Conservation (phyloP, 805 yeast species). For the Grigorovia transvaalensis region DNA sequence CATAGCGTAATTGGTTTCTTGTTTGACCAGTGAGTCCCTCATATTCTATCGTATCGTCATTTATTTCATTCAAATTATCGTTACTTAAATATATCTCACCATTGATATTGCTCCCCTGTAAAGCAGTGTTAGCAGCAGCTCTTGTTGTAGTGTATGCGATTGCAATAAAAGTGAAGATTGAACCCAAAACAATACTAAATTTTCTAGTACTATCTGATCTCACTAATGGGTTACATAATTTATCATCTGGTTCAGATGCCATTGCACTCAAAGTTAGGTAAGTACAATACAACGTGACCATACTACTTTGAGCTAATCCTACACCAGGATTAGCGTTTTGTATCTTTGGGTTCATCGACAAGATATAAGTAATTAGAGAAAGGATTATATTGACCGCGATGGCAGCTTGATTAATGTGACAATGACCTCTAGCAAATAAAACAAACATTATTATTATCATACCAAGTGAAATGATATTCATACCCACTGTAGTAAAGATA, state of each 20-base stretch:
- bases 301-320: conserved; percentile 91
- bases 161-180: conserved; percentile 86
- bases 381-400: conserved; percentile 66
- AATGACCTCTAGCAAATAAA: conserved; percentile 70
- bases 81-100: conserved; percentile 25
- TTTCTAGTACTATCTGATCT: conserved; percentile 87
- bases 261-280: conserved; percentile 87
- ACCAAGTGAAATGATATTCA: conserved; percentile 67
- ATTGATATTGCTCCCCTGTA: conserved; percentile 35
- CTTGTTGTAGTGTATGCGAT: conserved; percentile 95
- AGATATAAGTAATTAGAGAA: conserved; percentile 48
- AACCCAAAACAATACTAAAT: conserved; percentile 78
- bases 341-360: conserved; percentile 71
- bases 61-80: not conserved
- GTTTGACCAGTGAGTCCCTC: conserved; percentile 34
- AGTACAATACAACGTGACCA: conserved; percentile 90
- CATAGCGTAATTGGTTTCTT: conserved; percentile 67
- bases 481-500: conserved; percentile 74
- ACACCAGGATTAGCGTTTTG: conserved; percentile 93
- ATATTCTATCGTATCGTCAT: conserved; percentile 28
- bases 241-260: conserved; percentile 93
- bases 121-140: conserved; percentile 78
- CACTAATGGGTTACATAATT: conserved; percentile 80
- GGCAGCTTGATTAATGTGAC: conserved; percentile 84
- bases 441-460: conserved; percentile 74